Evolutionary conservation across 2,329 filamentous ascomycete species (phyloP).

Genomic region (Hypoxylon sp.): DNA sequence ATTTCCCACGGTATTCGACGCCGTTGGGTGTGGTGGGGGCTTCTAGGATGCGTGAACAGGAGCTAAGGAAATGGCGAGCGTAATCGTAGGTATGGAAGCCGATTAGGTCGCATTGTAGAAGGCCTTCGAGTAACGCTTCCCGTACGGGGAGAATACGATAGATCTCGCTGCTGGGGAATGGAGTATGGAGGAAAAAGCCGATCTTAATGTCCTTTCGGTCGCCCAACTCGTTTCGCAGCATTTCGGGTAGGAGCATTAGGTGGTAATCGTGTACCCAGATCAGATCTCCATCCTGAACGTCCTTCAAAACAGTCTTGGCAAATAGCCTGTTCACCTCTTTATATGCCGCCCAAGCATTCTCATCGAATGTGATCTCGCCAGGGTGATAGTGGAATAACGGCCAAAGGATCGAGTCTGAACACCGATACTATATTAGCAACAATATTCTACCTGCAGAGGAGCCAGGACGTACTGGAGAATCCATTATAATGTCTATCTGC

Average conservation of each 20-base stretch:
- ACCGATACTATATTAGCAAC: slow-evolving; percentile 19
- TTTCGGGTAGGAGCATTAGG: slow-evolving; percentile 94
- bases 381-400: slow-evolving; percentile 99
- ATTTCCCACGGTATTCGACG: slow-evolving; percentile 89
- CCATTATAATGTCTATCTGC: slow-evolving; percentile 98
- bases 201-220: slow-evolving; percentile 91
- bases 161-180: slow-evolving; percentile 96
- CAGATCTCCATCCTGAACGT: slow-evolving; percentile 92
- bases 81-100: slow-evolving; percentile 99
- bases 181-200: slow-evolving; percentile 97
- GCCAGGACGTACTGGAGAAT: slow-evolving; percentile 81
- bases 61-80: slow-evolving; percentile 96
- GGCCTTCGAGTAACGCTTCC: slow-evolving; percentile 86
- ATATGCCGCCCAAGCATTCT: slow-evolving; percentile 93
- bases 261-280: slow-evolving; percentile 99
- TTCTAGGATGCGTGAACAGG: slow-evolving; percentile 91
- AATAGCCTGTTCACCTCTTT: slow-evolving; percentile 93
- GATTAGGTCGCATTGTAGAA: slow-evolving; percentile 93
- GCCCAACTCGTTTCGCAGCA: slow-evolving; percentile 92
- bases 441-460: slow-evolving; percentile 2
- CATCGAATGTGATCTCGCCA: slow-evolving; percentile 97
- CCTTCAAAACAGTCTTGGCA: slow-evolving; percentile 85
- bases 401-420: slow-evolving; percentile 93
- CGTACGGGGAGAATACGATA: slow-evolving; percentile 95
- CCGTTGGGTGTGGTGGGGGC: slow-evolving; percentile 90